Evolutionary conservation across 1,139 yeast genomes (phyloP).

Genomic region (Lodderomyces parapsilosis): DNA sequence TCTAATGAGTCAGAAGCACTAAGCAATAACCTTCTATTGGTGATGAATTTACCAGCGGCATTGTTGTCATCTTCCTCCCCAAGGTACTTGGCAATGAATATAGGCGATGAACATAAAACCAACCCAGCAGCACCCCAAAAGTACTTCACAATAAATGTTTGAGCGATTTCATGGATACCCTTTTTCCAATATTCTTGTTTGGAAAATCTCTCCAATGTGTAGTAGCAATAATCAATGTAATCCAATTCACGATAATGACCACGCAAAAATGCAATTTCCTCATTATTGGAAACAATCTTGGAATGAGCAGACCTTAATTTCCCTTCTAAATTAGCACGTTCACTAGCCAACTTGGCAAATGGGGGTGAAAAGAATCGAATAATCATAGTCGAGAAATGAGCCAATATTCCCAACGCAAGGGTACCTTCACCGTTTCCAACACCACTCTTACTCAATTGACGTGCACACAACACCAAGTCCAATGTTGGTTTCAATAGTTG

Average conservation of each 20-base stretch:
- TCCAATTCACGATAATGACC: conserved; percentile 83
- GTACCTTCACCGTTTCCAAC: conserved; percentile 88
- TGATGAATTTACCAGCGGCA: conserved; percentile 75
- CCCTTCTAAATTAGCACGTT: conserved; percentile 81
- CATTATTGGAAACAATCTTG: conserved; percentile 72
- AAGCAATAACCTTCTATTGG: conserved; percentile 82
- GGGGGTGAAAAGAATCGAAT: conserved; percentile 84
- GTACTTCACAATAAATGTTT: conserved; percentile 83
- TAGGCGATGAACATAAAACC: conserved; percentile 84
- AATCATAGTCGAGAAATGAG: conserved; percentile 76
- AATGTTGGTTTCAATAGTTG: conserved; percentile 83
- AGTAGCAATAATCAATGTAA: conserved; percentile 75
- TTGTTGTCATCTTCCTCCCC: conserved; percentile 49
- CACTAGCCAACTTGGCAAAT: conserved; percentile 78
- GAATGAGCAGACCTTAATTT: conserved; percentile 82
- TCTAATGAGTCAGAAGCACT: conserved; percentile 91
- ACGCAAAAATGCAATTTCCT: conserved; percentile 82
- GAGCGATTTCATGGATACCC: conserved; percentile 74
- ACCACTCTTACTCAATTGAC: conserved; percentile 71
- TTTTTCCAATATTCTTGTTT: conserved; percentile 75
- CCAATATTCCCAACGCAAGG: conserved; percentile 72
- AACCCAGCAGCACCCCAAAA: conserved; percentile 96
- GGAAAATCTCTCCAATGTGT: conserved; percentile 75
- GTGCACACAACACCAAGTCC: conserved; percentile 79
- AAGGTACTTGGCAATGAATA: conserved; percentile 65